Evolutionary conservation across 371 early-diverging fungal species (phyloP).

Genomic region (Nematocida parisii): DNA sequence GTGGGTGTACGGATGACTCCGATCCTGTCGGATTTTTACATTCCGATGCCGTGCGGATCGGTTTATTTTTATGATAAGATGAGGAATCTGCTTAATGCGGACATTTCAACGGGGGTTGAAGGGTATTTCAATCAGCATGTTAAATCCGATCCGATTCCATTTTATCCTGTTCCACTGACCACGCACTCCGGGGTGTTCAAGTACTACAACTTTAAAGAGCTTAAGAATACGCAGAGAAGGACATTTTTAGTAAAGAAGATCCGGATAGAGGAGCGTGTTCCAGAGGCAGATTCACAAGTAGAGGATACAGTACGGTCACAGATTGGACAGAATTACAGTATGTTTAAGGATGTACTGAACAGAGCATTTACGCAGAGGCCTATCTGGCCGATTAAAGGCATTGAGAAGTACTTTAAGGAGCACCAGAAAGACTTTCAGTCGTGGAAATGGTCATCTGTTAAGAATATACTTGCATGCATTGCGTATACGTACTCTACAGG

Average conservation of each 20-base stretch:
- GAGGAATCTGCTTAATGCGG: not conserved
- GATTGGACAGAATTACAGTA: not conserved
- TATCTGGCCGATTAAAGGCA: slow-evolving; percentile 43
- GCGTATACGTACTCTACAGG: slow-evolving; percentile 64
- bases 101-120: not conserved
- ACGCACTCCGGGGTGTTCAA: slow-evolving; percentile 35
- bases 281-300: not conserved
- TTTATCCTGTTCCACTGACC: slow-evolving; percentile 25
- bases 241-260: slow-evolving; percentile 10
- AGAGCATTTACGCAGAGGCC: not conserved
- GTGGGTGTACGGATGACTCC: not conserved
- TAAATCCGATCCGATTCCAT: not conserved
- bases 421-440: slow-evolving; percentile 3
- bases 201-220: slow-evolving; percentile 56
- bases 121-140: slow-evolving; percentile 11
- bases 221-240: slow-evolving; percentile 27
- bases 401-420: not conserved
- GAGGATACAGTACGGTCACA: slow-evolving; percentile 7
- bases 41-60: not conserved
- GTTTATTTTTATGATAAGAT: not conserved
- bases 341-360: slow-evolving; percentile 3
- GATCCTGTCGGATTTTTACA: slow-evolving; percentile 33
- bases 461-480: slow-evolving; percentile 59
- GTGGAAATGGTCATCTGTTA: slow-evolving; percentile 49
- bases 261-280: slow-evolving; percentile 16